phyloP scores from a whole-genome alignment of 805 yeast species.

The Starmerella etchellsii region DNA sequence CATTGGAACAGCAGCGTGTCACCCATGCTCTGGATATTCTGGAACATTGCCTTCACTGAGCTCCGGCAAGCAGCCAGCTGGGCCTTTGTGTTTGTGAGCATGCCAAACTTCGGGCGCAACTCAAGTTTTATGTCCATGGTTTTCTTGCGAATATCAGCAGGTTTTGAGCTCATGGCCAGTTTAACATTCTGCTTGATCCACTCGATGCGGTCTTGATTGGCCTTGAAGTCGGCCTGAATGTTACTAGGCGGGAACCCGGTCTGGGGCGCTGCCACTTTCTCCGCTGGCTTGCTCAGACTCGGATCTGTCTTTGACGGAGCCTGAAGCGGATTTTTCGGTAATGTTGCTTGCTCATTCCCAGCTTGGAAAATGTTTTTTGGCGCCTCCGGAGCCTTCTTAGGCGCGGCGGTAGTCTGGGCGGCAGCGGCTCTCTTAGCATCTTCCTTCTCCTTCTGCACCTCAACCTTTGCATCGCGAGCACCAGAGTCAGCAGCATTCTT shows the following conservation, averaged over 20 bases:
- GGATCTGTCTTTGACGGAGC: neutral
- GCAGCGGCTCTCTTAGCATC: too few relatives aligned
- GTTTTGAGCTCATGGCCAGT: constrained; percentile 40
- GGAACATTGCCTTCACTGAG: constrained; percentile 41
- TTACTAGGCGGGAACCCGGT: constrained; percentile 4
- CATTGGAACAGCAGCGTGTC: constrained; percentile 47
- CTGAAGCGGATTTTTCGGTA: constrained; percentile 3
- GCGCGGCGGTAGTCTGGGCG: too few relatives aligned
- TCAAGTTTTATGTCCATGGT: constrained; percentile 53
- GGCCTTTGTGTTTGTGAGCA: constrained; percentile 55
- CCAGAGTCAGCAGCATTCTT: too few relatives aligned
- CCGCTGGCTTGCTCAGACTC: neutral
- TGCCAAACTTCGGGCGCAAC: constrained; percentile 84
- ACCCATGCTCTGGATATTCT: constrained; percentile 33
- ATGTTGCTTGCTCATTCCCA: neutral
- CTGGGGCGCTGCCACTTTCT: neutral
- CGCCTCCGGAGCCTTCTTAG: too few relatives aligned
- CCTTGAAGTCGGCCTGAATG: constrained; percentile 19
- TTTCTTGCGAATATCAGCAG: constrained; percentile 37
- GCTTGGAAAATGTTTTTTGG: too few relatives aligned
- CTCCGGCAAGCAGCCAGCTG: constrained; percentile 38
- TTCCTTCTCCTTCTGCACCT: constrained; percentile 12
- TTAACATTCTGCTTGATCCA: constrained; percentile 51
- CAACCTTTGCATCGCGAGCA: constrained; percentile 4
- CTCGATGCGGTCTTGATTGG: constrained; percentile 25